Evolutionary conservation across 2,329 filamentous ascomycete species (phyloP).

Genomic region (Zalaria obscura): DNA sequence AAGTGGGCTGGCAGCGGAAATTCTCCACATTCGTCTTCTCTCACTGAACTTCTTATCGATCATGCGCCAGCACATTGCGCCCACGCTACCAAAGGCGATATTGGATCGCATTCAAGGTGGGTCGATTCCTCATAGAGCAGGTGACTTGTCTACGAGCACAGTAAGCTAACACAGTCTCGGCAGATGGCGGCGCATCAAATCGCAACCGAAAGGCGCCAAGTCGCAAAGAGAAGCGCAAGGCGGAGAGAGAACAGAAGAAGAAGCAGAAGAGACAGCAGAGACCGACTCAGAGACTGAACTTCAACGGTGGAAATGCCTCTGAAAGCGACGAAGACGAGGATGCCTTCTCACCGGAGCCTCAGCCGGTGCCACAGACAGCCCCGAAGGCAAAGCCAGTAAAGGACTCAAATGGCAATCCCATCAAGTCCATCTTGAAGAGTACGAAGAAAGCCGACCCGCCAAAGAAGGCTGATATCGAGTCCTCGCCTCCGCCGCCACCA

Average conservation of each 20-base stretch:
- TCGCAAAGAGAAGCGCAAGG: constrained; percentile 41
- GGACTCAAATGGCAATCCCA: constrained; percentile 13
- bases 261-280: constrained; percentile 17
- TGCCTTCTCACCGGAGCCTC: constrained; percentile 7
- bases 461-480: constrained; percentile 3
- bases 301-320: constrained; percentile 8
- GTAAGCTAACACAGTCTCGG: neutral
- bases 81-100: constrained; percentile 31
- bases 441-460: constrained; percentile 6
- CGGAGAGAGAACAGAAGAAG: constrained; percentile 49
- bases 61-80: constrained; percentile 24
- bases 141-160: neutral
- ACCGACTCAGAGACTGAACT: neutral
- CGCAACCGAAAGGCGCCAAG: constrained; percentile 10
- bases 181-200: constrained; percentile 9
- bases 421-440: constrained; percentile 22
- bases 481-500: constrained; percentile 6
- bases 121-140: neutral
- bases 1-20: neutral
- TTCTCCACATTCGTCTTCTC: neutral
- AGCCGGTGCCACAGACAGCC: neutral
- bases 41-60: neutral
- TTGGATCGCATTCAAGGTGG: constrained; percentile 27
- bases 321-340: constrained; percentile 17
- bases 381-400: constrained; percentile 7